phyloP scores from a whole-genome alignment of 116 monocot genomes.

The Cymodocea nodosa region DNA sequence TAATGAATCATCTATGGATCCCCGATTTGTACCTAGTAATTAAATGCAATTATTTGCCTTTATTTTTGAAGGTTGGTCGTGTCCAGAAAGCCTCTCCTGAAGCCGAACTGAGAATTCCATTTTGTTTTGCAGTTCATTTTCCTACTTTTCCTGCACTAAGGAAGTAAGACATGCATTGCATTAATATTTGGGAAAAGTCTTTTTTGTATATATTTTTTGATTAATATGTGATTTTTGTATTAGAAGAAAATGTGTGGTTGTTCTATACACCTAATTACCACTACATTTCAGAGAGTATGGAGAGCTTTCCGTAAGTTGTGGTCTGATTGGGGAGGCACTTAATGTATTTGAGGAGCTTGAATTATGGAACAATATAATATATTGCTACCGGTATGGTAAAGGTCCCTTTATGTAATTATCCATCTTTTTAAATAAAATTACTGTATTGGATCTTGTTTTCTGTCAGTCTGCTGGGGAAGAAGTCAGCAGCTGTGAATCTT shows the following conservation, averaged over 20 bases:
- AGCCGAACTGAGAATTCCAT: conserved; percentile 36
- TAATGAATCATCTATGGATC: too few relatives aligned
- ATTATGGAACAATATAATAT: conserved; percentile 89
- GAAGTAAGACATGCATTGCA: conserved; percentile 36
- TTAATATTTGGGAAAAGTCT: too few relatives aligned
- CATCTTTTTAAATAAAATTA: background rate
- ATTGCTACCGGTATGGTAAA: conserved; percentile 71
- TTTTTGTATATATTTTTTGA: too few relatives aligned
- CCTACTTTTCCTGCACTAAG: conserved; percentile 74
- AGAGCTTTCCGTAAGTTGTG: conserved; percentile 63
- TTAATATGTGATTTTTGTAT: too few relatives aligned
- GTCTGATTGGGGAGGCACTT: conserved; percentile 78
- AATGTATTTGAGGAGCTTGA: conserved; percentile 94
- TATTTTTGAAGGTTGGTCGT: conserved; percentile 39
- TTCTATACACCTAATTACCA: background rate
- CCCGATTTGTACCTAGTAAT: too few relatives aligned
- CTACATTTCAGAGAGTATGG: conserved; percentile 64
- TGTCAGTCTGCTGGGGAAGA: conserved; percentile 74
- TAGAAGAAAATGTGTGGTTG: too few relatives aligned
- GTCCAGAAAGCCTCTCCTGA: conserved; percentile 34
- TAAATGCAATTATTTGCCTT: too few relatives aligned
- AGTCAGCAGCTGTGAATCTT: conserved; percentile 78
- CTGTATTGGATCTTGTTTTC: background rate
- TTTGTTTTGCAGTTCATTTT: conserved; percentile 54
- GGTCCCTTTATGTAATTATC: background rate